A percentile compares a stretch with the other conserved stretches of the same genome.
Evolutionary conservation across 1,284 basidiomycete species (phyloP).

Genomic region (Tilletiaria anomala): DNA sequence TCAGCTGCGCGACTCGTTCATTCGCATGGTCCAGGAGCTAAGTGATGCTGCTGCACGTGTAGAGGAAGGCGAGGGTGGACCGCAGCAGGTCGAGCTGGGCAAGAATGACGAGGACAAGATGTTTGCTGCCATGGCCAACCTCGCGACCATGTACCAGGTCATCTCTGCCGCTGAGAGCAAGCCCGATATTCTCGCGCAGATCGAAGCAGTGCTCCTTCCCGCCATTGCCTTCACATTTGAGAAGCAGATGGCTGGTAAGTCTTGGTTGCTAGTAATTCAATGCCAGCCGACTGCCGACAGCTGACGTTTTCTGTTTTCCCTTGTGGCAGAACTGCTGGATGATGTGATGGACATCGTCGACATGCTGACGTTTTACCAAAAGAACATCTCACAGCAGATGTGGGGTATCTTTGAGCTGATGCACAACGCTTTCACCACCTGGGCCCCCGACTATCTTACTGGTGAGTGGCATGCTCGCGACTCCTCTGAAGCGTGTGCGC

Average conservation of each 20-base stretch:
- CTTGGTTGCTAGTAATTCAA: too few species aligned
- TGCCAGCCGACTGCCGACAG: too few species aligned
- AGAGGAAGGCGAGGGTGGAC: not conserved
- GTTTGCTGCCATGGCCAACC: conserved; percentile 62
- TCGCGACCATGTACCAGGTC: conserved; percentile 44
- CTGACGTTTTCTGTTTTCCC: not conserved
- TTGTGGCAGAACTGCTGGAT: conserved; percentile 57
- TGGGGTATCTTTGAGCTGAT: conserved; percentile 70
- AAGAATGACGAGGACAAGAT: conserved; percentile 9
- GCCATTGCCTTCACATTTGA: conserved; percentile 58
- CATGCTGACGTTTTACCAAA: conserved; percentile 61
- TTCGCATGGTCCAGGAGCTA: conserved; percentile 45
- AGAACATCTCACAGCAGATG: conserved; percentile 58
- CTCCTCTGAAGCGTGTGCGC: too few species aligned
- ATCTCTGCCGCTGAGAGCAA: conserved; percentile 55
- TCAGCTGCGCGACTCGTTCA: conserved; percentile 48
- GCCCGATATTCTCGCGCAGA: conserved; percentile 60
- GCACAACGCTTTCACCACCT: conserved; percentile 61
- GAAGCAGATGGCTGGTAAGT: conserved; percentile 43
- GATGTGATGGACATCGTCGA: conserved; percentile 72
- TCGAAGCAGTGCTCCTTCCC: conserved; percentile 68
- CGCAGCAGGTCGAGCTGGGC: conserved; percentile 1
- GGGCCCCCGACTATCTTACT: conserved; percentile 57
- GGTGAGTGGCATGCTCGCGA: not conserved
- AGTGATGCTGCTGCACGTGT: not conserved